Evolutionary conservation across 148 eudicot species (phyloP).

Genomic region (Silene latifolia): DNA sequence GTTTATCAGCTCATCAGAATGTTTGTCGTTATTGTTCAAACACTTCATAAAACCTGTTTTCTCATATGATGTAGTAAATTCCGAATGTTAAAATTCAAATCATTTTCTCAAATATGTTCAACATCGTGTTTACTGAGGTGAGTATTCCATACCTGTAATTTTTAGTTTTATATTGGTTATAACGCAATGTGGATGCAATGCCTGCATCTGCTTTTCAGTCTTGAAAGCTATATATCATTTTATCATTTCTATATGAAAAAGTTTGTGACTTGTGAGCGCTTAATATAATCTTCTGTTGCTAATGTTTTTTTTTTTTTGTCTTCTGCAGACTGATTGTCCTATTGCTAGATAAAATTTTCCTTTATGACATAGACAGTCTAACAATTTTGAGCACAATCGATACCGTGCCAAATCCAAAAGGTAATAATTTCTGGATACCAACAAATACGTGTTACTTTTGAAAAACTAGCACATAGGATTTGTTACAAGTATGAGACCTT

Average conservation of each 20-base stretch:
- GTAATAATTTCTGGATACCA: slow-evolving; percentile 29
- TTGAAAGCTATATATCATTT: neutral
- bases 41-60: neutral
- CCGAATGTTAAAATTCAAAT: neutral
- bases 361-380: slow-evolving; percentile 70
- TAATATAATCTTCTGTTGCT: slow-evolving; percentile 10
- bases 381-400: slow-evolving; percentile 68
- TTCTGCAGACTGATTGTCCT: slow-evolving; percentile 78
- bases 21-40: neutral
- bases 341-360: slow-evolving; percentile 68
- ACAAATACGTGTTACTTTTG: neutral
- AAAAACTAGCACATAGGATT: slow-evolving; percentile 1
- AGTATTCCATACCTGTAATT: neutral
- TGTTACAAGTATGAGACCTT: neutral
- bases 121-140: neutral
- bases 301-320: slow-evolving; percentile 1
- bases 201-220: neutral
- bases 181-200: neutral
- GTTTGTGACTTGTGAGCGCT: neutral
- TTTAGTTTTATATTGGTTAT: neutral
- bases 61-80: neutral
- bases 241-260: slow-evolving; percentile 4
- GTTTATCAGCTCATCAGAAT: neutral
- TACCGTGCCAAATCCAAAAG: slow-evolving; percentile 82
- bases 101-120: neutral